Conservation (phyloP, 345 rosid genomes). For the Theobroma cacao region DNA sequence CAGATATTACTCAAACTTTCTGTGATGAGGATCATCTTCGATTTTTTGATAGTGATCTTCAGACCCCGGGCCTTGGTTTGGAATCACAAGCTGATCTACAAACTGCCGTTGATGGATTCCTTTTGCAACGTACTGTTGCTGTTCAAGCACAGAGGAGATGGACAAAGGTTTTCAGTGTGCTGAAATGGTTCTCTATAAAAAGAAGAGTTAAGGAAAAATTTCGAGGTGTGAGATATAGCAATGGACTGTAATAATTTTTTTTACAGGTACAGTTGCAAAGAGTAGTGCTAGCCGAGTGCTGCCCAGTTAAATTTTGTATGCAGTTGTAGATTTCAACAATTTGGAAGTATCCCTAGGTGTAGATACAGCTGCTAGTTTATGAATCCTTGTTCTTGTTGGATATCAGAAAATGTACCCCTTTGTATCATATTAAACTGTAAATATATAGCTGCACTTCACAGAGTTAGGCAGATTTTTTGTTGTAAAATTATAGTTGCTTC, state of each 20-base stretch:
- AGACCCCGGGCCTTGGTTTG: conserved; percentile 37
- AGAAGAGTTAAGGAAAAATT: conserved; percentile 47
- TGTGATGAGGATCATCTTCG: conserved; percentile 69
- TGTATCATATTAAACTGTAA: conserved; percentile 5
- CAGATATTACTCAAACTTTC: conserved; percentile 52
- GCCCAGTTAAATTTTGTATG: conserved; percentile 24
- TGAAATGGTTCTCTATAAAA: conserved; percentile 73
- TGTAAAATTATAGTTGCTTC: neutral
- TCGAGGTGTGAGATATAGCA: conserved; percentile 28
- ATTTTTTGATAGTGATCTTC: conserved; percentile 46
- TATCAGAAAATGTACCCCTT: neutral
- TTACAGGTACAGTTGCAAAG: neutral
- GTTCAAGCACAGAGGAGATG: conserved; percentile 80
- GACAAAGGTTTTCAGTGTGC: conserved; percentile 77
- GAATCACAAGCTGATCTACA: conserved; percentile 64
- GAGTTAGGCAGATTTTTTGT: conserved; percentile 9
- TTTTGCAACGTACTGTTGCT: conserved; percentile 39
- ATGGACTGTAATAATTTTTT: neutral
- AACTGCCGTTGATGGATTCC: conserved; percentile 54
- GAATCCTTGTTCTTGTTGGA: conserved; percentile 10
- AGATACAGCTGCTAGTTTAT: conserved; percentile 17
- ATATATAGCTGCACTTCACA: conserved; percentile 17
- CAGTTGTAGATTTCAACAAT: conserved; percentile 17
- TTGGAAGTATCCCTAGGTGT: conserved; percentile 5
- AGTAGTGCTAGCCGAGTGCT: neutral